Evolutionary conservation across 805 yeast species (phyloP), one percentile per base, ranked within the genome.

Genomic region (Candida sithepensis): DNA sequence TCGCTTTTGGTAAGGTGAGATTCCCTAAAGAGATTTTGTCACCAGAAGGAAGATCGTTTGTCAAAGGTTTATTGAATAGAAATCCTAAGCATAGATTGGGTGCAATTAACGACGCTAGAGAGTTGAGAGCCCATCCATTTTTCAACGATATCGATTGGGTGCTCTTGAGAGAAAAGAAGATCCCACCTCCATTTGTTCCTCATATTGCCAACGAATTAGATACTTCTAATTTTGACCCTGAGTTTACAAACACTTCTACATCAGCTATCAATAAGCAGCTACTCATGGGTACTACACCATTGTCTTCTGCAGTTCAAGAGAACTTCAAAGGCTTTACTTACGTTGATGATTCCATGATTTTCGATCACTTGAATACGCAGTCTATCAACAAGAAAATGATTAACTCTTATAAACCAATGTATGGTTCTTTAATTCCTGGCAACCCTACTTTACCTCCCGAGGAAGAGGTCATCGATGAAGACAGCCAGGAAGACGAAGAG

Each of bases 111-210:
- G 99, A 92, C 68, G 97, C 98, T 1, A 78, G 92, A 53, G 98
- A 94, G 70, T 75, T 94, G 56, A 81, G 88, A 63, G 92, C 86
- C 1, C 99, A 94, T 68, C 87, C 96, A 14, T 94, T 94, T 58
- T 92, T 94, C 70, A 75, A 78, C 48, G 98, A 92, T 60, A 77
- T 94, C 53, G 96, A 94, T 65, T 94, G 99, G 99, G 81, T 79
- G 24, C 72, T 84, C 42, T 73, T 94, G 51, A 76, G 75, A 55
- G 77, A 80, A 55, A 92, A 90, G 71, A 85, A 84, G 60, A 80
- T 92, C 9, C 95, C 96, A 38, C 99, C 99, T 22, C 99, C 99
- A 2, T 92, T 89, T 73, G 89, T 89, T 67, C 99, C 99, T 3
- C 97, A 89, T 64, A 78, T 94, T 54, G 72, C 85, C 9, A 84